Evolutionary conservation across 2,329 filamentous ascomycete species (phyloP).

Genomic region (Neopestalotiopsis sp.): DNA sequence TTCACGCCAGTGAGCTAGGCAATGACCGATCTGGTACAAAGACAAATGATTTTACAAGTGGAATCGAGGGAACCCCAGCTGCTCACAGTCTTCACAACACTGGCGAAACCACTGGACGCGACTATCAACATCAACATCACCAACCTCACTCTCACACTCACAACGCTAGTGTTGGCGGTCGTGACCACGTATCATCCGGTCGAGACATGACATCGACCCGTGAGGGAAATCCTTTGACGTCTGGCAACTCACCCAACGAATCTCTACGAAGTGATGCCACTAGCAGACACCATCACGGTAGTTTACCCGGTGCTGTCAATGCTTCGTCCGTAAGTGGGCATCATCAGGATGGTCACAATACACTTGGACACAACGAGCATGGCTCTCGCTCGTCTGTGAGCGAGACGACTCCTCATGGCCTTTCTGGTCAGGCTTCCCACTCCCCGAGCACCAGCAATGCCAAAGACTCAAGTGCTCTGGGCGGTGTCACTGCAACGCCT

Average conservation of each 20-base stretch:
- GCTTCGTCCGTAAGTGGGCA: not conserved
- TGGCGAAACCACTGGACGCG: not conserved
- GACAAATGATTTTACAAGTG: constrained; percentile 3
- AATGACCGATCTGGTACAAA: constrained; percentile 1
- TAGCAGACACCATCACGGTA: not conserved
- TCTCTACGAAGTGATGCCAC: not conserved
- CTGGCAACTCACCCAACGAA: not conserved
- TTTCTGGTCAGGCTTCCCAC: not conserved
- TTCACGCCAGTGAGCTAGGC: constrained; percentile 3
- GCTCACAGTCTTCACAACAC: not conserved
- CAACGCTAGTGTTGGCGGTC: not conserved
- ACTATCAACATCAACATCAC: not conserved
- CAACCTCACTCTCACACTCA: not conserved
- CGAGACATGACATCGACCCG: no score
- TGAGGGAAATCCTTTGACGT: not conserved
- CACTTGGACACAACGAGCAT: not conserved
- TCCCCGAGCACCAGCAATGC: no score
- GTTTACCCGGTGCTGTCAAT: not conserved
- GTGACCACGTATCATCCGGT: not conserved
- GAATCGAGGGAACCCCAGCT: not conserved
- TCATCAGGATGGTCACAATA: not conserved
- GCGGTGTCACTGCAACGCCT: not conserved
- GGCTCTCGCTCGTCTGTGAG: not conserved
- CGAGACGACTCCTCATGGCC: not conserved
- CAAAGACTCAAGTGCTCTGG: not conserved